A percentile compares a stretch with the other conserved stretches of the same genome.
phyloP scores from a whole-genome alignment of 805 yeast genomes.

The Saccharomycopsis olivae region DNA sequence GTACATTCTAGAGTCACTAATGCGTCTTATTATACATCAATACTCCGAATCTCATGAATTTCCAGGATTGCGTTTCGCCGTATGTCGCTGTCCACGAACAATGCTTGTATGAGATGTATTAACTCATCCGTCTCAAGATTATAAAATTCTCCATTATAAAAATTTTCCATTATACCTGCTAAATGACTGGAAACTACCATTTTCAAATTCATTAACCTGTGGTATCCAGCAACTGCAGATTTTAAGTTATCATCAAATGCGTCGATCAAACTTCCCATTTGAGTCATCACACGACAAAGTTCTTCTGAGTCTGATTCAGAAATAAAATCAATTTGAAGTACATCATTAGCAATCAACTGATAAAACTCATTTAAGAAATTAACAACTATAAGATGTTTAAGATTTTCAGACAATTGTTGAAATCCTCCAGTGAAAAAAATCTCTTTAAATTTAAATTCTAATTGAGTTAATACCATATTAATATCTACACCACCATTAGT shows the following conservation, averaged over 20 bases:
- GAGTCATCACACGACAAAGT: constrained; percentile 9
- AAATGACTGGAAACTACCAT: constrained; percentile 21
- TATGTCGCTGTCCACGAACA: constrained; percentile 31
- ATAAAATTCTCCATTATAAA: constrained; percentile 35
- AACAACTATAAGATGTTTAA: constrained; percentile 11
- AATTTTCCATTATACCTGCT: constrained; percentile 32
- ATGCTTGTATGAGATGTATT: constrained; percentile 26
- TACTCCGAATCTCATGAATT: constrained; percentile 30
- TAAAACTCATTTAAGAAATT: constrained; percentile 18
- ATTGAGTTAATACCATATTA: constrained; percentile 11
- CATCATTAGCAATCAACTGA: constrained; percentile 16
- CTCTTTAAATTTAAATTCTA: constrained; percentile 19
- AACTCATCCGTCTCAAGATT: constrained; percentile 33
- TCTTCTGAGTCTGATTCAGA: constrained; percentile 14
- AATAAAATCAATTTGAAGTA: constrained; percentile 11
- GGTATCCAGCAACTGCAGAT: constrained; percentile 9
- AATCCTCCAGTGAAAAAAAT: constrained; percentile 18
- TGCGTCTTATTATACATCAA: constrained; percentile 6
- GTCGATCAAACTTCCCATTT: constrained; percentile 2
- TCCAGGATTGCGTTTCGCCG: constrained; percentile 31
- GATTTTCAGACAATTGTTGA: constrained; percentile 7
- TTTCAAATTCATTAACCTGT: constrained; percentile 15
- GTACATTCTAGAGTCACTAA: neutral
- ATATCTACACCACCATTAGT: neutral
- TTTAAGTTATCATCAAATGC: constrained; percentile 3